Conservation (phyloP, 768 basidiomycete genomes). For the Amanita polypyramis region DNA sequence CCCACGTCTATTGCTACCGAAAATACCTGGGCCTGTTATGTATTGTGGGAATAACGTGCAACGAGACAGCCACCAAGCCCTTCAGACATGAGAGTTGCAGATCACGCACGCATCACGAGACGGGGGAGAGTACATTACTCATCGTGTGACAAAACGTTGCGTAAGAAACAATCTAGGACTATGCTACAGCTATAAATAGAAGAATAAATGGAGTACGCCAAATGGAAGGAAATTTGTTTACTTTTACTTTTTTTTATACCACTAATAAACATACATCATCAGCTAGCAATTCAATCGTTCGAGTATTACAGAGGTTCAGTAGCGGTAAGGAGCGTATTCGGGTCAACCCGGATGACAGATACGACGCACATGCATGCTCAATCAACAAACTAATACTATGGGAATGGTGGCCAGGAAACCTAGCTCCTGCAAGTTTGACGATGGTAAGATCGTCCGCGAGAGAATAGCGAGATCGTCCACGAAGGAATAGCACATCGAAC, state of each 20-base stretch:
- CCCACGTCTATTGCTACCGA: no score
- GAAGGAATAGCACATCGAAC: not conserved
- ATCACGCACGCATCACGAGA: no score
- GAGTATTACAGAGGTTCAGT: not conserved
- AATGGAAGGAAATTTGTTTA: not conserved
- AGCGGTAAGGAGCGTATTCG: conserved; percentile 1
- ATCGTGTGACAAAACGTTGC: no score
- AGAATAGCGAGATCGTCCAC: not conserved
- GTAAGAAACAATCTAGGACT: not conserved
- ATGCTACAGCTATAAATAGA: not conserved
- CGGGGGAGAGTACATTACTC: no score
- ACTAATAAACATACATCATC: conserved; percentile 6
- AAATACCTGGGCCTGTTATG: no score
- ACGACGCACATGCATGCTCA: not conserved
- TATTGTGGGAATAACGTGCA: no score
- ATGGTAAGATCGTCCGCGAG: not conserved
- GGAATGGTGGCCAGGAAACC: not conserved
- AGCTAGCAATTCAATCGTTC: conserved; percentile 4
- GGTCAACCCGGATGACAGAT: not conserved
- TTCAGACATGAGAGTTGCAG: no score
- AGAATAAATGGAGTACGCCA: conserved; percentile 1
- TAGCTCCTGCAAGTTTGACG: not conserved
- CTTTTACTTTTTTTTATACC: not conserved
- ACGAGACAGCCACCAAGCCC: no score
- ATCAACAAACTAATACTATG: conserved; percentile 1